phyloP scores from a whole-genome alignment of 2,329 filamentous ascomycete genomes.

The Cladobotryum protrusum region DNA sequence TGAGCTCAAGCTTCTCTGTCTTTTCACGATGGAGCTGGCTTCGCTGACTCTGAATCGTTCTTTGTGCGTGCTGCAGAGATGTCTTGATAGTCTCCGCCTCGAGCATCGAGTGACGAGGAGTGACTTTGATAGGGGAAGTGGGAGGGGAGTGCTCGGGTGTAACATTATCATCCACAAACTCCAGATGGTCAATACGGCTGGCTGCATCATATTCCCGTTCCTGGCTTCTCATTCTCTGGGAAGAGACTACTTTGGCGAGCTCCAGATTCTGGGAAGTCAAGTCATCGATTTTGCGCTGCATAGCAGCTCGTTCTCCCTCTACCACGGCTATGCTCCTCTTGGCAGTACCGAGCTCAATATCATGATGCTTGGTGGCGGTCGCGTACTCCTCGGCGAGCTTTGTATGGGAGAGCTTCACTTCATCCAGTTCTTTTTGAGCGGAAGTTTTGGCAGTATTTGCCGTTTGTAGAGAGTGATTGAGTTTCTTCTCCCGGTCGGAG shows the following conservation, averaged over 20 bases:
- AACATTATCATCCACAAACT: conserved; percentile 58
- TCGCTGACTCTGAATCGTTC: conserved; percentile 93
- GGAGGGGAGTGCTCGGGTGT: conserved; percentile 90
- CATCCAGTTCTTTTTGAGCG: conserved; percentile 82
- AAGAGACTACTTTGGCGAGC: conserved; percentile 75
- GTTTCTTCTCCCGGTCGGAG: conserved; percentile 74
- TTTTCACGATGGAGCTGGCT: conserved; percentile 95
- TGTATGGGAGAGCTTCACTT: conserved; percentile 72
- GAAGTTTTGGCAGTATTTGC: conserved; percentile 68
- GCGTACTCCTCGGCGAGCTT: conserved; percentile 78
- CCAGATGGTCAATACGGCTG: conserved; percentile 56
- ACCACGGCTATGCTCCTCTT: conserved; percentile 73
- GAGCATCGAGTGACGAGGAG: conserved; percentile 83
- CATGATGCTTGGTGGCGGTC: conserved; percentile 71
- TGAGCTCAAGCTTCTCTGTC: conserved; percentile 94
- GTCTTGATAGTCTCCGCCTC: conserved; percentile 94
- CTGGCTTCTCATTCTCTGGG: conserved; percentile 59
- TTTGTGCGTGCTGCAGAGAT: conserved; percentile 86
- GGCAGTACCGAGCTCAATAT: conserved; percentile 78
- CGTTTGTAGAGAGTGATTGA: conserved; percentile 65
- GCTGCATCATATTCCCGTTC: conserved; percentile 58
- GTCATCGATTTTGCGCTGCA: conserved; percentile 85
- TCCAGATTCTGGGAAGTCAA: conserved; percentile 85
- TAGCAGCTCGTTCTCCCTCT: conserved; percentile 68
- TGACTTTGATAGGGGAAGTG: conserved; percentile 78